Evolutionary conservation across 495 filamentous ascomycete genomes (phyloP).

Genomic region (Mytilinidion resinicola): DNA sequence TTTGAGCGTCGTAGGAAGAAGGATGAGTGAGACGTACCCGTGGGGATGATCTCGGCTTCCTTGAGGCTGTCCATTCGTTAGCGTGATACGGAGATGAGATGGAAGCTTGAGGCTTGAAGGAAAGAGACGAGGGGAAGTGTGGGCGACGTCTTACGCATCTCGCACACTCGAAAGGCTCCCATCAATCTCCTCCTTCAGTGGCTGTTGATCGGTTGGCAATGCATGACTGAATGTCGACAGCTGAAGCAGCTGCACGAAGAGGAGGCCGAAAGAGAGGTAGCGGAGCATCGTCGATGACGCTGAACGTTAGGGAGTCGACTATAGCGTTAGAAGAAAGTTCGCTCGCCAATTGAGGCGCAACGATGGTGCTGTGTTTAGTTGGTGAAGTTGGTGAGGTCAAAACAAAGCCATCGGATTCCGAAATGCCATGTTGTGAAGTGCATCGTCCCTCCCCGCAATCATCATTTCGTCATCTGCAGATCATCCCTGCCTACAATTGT

Average conservation of each 20-base stretch:
- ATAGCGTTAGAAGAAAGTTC: too few relatives aligned
- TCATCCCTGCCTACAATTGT: too few relatives aligned
- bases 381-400: too few relatives aligned
- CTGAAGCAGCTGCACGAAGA: conserved; percentile 8
- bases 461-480: too few relatives aligned
- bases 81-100: neutral
- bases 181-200: neutral
- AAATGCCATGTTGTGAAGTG: too few relatives aligned
- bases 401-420: too few relatives aligned
- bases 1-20: conserved; percentile 10
- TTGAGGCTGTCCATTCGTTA: conserved; percentile 41
- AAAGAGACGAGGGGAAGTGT: neutral
- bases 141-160: conserved; percentile 19
- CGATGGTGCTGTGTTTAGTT: too few relatives aligned
- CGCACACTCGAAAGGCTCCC: conserved; percentile 14
- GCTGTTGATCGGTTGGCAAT: conserved; percentile 10
- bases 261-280: neutral
- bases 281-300: neutral
- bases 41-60: conserved; percentile 56
- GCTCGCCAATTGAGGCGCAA: too few relatives aligned
- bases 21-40: conserved; percentile 36
- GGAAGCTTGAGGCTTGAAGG: neutral
- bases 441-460: too few relatives aligned
- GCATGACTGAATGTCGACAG: neutral
- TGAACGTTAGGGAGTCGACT: too few relatives aligned